Percentiles rank a stretch among this genome's conserved stretches.
These are phyloP conservation scores for Kwoniella botswanensis DNA, from an alignment of 768 basidiomycete genomes.

Conservation along the genomic window DNA sequence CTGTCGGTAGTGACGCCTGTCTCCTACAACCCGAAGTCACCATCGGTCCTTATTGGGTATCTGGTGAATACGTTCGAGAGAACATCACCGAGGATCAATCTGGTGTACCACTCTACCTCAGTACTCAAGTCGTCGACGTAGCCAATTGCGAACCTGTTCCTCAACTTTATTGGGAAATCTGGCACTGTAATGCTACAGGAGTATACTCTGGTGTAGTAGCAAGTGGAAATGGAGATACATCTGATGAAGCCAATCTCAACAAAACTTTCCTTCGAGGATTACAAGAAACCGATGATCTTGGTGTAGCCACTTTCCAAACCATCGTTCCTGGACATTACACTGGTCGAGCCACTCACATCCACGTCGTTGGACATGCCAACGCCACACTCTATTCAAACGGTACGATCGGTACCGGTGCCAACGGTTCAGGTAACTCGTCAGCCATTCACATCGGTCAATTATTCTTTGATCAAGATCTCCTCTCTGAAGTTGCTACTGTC, in stretches of 20 bases:
- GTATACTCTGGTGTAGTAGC: slow-evolving; percentile 1
- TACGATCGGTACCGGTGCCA: slow-evolving; percentile 6
- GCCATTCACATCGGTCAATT: slow-evolving; percentile 9
- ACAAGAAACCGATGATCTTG: not conserved
- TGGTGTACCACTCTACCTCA: not conserved
- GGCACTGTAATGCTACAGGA: slow-evolving; percentile 4
- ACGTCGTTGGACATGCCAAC: slow-evolving; percentile 9
- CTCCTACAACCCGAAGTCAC: slow-evolving; percentile 10
- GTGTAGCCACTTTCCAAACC: slow-evolving; percentile 1
- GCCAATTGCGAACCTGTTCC: not conserved
- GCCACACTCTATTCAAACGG: slow-evolving; percentile 4
- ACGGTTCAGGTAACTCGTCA: slow-evolving; percentile 3
- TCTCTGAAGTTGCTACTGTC: not conserved
- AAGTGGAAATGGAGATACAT: slow-evolving; percentile 1
- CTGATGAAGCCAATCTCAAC: not conserved
- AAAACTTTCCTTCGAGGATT: slow-evolving; percentile 5
- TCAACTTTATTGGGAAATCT: slow-evolving; percentile 7
- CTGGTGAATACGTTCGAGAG: not conserved
- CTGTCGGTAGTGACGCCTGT: not conserved
- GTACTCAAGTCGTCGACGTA: not conserved
- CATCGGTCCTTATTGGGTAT: slow-evolving; percentile 8
- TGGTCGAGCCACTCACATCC: slow-evolving; percentile 12
- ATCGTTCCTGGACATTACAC: slow-evolving; percentile 10
- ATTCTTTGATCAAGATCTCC: slow-evolving; percentile 10
- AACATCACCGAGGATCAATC: slow-evolving; percentile 3